These are phyloP conservation scores for Alternaria sp. DNA, from an alignment of 2,329 filamentous ascomycete genomes.

Conservation along the genomic window DNA sequence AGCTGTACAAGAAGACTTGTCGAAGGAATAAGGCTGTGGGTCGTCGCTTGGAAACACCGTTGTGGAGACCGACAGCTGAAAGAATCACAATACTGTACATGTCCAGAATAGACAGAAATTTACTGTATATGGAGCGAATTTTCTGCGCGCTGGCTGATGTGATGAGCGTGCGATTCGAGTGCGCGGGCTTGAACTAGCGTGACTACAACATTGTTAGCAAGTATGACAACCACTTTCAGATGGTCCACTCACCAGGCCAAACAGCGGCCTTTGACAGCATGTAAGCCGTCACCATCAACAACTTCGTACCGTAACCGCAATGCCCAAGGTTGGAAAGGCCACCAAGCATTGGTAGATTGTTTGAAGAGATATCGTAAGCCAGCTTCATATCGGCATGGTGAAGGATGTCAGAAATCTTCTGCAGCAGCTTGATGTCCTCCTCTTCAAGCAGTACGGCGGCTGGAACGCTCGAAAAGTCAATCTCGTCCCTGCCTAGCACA, in stretches of 20 bases:
- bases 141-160: slow-evolving; percentile 69
- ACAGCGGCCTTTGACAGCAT: slow-evolving; percentile 89
- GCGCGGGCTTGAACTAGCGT: slow-evolving; percentile 74
- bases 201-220: slow-evolving; percentile 57
- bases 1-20: slow-evolving; percentile 13
- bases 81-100: slow-evolving; percentile 30
- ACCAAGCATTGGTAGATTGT: slow-evolving; percentile 60
- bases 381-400: slow-evolving; percentile 81
- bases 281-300: slow-evolving; percentile 83
- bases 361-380: slow-evolving; percentile 61
- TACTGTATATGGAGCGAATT: slow-evolving; percentile 52
- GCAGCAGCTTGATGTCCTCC: slow-evolving; percentile 85
- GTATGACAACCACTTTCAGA: background rate
- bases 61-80: background rate
- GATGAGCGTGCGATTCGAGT: slow-evolving; percentile 69
- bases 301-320: slow-evolving; percentile 82
- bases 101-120: slow-evolving; percentile 28
- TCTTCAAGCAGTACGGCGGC: slow-evolving; percentile 90
- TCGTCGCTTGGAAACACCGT: background rate
- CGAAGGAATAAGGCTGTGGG: background rate
- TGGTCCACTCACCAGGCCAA: slow-evolving; percentile 79
- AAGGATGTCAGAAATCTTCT: slow-evolving; percentile 83
- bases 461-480: slow-evolving; percentile 81
- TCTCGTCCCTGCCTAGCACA: slow-evolving; percentile 81
- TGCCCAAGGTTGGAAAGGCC: slow-evolving; percentile 65